phyloP scores from a whole-genome alignment of 1,139 yeast species.

The Scheffersomyces insectosa region DNA sequence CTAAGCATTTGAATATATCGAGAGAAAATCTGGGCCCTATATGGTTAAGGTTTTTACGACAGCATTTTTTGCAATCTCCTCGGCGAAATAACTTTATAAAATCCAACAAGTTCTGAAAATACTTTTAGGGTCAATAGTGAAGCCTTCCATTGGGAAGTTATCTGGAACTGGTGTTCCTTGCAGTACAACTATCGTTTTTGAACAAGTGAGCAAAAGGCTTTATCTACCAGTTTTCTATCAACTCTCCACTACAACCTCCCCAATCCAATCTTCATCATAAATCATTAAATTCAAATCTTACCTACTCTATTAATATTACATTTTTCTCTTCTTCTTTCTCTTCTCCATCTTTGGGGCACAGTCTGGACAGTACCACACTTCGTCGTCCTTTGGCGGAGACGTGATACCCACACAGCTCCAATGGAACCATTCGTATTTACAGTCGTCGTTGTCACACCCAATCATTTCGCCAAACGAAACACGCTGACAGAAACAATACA shows the following conservation, averaged over 20 bases:
- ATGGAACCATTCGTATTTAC: conserved; percentile 87
- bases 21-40: too few relatives aligned
- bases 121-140: too few relatives aligned
- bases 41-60: too few relatives aligned
- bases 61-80: too few relatives aligned
- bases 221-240: too few relatives aligned
- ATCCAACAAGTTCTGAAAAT: too few relatives aligned
- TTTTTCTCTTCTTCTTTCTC: conserved; percentile 46
- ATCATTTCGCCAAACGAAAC: conserved; percentile 91
- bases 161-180: too few relatives aligned
- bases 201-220: too few relatives aligned
- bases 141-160: too few relatives aligned
- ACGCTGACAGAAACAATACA: conserved; percentile 82
- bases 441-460: conserved; percentile 83
- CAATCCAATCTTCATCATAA: background rate
- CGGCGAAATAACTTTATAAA: too few relatives aligned
- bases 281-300: background rate
- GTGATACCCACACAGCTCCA: conserved; percentile 81
- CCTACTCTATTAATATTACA: conserved; percentile 3
- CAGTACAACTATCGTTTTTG: too few relatives aligned
- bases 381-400: conserved; percentile 66
- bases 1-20: too few relatives aligned
- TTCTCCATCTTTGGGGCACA: conserved; percentile 56
- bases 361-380: conserved; percentile 71
- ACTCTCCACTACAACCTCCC: background rate